Conservation (phyloP, 805 yeast species). For the Zygosaccharomyces lentus region DNA sequence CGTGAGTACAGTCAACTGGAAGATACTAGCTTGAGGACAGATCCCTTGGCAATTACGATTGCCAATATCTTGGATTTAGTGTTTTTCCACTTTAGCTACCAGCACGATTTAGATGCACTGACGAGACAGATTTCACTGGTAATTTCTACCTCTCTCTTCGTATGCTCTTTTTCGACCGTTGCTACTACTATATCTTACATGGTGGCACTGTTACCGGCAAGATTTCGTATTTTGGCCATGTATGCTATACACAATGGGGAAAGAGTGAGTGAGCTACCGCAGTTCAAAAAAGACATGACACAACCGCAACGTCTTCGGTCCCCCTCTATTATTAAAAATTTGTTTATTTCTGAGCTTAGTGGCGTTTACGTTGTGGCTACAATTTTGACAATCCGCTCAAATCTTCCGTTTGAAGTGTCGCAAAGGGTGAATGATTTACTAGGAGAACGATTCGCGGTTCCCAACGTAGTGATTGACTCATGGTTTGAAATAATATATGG, state of each 20-base stretch:
- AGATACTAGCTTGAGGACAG: slow-evolving; percentile 24
- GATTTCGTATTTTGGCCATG: slow-evolving; percentile 31
- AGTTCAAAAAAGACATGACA: slow-evolving; percentile 9
- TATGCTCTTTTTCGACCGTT: slow-evolving; percentile 63
- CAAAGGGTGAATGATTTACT: slow-evolving; percentile 33
- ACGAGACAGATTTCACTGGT: slow-evolving; percentile 42
- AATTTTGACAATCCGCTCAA: slow-evolving; percentile 38
- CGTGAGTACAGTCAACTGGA: slow-evolving; percentile 21
- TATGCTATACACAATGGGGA: slow-evolving; percentile 25
- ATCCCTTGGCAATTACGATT: slow-evolving; percentile 39
- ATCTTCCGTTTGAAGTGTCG: slow-evolving; percentile 35
- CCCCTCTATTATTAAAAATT: slow-evolving; percentile 40
- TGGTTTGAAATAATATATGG: slow-evolving; percentile 42
- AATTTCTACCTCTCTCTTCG: slow-evolving; percentile 54
- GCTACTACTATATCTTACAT: slow-evolving; percentile 55
- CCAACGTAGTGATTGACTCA: slow-evolving; percentile 33
- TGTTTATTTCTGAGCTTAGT: slow-evolving; percentile 37
- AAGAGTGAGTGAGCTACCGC: slow-evolving; percentile 19
- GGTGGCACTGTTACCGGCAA: slow-evolving; percentile 36
- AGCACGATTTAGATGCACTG: slow-evolving; percentile 37
- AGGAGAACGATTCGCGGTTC: slow-evolving; percentile 30
- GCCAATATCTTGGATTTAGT: slow-evolving; percentile 34
- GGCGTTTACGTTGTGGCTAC: slow-evolving; percentile 42
- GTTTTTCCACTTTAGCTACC: slow-evolving; percentile 30
- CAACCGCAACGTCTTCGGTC: background rate